phyloP scores from a whole-genome alignment of 192 early-diverging fungal genomes.

The Linderina pennispora region DNA sequence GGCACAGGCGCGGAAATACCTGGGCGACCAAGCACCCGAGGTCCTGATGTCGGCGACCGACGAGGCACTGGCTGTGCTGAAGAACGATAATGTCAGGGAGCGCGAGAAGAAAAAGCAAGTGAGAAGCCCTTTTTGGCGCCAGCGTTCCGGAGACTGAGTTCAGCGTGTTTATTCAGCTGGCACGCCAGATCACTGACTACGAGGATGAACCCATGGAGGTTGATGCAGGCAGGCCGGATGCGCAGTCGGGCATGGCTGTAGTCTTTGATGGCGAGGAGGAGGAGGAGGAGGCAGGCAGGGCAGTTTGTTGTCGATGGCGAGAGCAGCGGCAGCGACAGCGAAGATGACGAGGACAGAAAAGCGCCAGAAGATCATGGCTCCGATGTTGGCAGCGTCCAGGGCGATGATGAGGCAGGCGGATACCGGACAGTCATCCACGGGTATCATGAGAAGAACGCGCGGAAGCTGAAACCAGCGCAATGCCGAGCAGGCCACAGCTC shows the following conservation, averaged over 20 bases:
- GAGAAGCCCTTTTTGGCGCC: conserved; percentile 64
- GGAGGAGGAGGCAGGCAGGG: conserved; percentile 55
- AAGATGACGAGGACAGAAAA: conserved; percentile 17
- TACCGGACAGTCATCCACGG: conserved; percentile 38
- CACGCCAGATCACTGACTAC: conserved; percentile 94
- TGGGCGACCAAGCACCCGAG: conserved; percentile 89
- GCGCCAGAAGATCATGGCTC: conserved; percentile 8
- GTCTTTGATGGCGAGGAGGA: conserved; percentile 96
- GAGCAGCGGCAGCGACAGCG: conserved; percentile 17
- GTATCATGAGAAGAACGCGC: conserved; percentile 26
- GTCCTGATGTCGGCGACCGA: conserved; percentile 87
- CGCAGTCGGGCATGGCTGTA: conserved; percentile 89
- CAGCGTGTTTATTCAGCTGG: conserved; percentile 82
- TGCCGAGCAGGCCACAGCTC: conserved; percentile 22
- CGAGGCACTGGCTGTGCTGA: conserved; percentile 73
- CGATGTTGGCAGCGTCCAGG: conserved; percentile 9
- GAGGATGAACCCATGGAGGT: conserved; percentile 53
- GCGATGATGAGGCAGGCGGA: conserved; percentile 18
- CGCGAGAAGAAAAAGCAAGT: conserved; percentile 83
- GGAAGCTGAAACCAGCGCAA: conserved; percentile 23
- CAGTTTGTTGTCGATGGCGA: conserved; percentile 34
- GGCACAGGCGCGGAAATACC: conserved; percentile 68
- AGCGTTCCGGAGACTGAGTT: conserved; percentile 73
- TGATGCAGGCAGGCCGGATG: conserved; percentile 60
- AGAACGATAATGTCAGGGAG: conserved; percentile 80